Base-by-base conservation (phyloP, 2,329 filamentous ascomycete genomes). In the Gaeumannomyces tritici region DNA sequence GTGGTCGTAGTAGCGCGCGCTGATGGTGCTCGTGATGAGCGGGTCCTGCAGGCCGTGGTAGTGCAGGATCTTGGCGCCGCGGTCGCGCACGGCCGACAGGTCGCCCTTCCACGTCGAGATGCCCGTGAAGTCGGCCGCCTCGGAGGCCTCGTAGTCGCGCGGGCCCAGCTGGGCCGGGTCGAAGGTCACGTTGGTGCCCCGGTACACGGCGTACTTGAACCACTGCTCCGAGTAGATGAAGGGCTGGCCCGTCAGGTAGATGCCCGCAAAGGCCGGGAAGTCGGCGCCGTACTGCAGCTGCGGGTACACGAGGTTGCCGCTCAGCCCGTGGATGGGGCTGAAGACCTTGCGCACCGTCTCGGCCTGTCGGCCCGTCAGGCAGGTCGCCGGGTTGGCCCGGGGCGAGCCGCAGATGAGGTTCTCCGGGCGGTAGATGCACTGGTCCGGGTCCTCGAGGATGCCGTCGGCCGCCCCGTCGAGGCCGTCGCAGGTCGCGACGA, bases 201-300 rank as follows among this genome's bases (percentile, higher is more conserved):
- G 77, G 71, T 77, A 78, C 58, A 83, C 71, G 15, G 72, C 80
- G 66, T 80, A 81, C 51, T 72, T 73, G 69, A 76, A 77, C 79
- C 78, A 83, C 67, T 81, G 77, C 11, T 68, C 67, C 4, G 76
- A 75, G 65, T 78, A 79, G 2, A 67, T 65, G 66, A 79, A 80
- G 1, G 77, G 71, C 4, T 62, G 33, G 63, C 78, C 78, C 55
- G 69, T 72, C 61, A 79, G 75, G 35, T 54, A 54, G 13, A 78
- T 66, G 11, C 70, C 67, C 0, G 65, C 64, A 26, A 74, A 72
- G 5, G 76, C 75, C 9, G 70, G 71, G 21, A 65, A 62, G 63
- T 77, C 86, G 55, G 81, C 75, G 18, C 80, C 76, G 57, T 82
- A 69, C 63, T 74, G 79, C 71, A 79, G 78, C 66, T 71, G 78